Evolutionary conservation across 106 monocot genomes (phyloP), one percentile per base, ranked within the genome.

Genomic region (Dendrobium catenatum): DNA sequence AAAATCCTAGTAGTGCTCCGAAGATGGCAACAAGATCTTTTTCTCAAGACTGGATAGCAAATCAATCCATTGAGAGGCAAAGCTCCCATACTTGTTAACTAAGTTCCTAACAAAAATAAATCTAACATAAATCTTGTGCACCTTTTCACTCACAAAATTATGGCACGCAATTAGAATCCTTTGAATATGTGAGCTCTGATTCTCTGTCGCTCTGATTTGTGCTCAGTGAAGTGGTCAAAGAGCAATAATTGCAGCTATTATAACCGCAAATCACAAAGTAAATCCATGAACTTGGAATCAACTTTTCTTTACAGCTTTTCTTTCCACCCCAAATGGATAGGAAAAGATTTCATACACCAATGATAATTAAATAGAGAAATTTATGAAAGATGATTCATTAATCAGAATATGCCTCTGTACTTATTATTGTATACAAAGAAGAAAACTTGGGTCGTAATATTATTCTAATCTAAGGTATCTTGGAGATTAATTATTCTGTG

Each of bases 141-240:
- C 8, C 61, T 61, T 61, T 51, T 51, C 51, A 13, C 51, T 51
- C 51, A 51, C 51, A 51, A 11, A 61, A 22, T 61, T 22, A 61
- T 51, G 61, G n/a, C 22, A 5, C 61, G 51, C 51, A 11, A 61
- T 22, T n/a, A 61, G 61, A 61, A 61, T 61, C n/a, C 61, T 5
- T n/a, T 51, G 15, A 51, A 13, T 51, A 15, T 51, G 1, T 51
- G 15, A 51, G 51, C 51, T 51, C 15, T 13, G 51, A 51, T 15
- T 61, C 20, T 61, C 61, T 61, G 61, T 61, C 61, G 24, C n/a
- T 61, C 61, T 19, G n/a, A 61, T 22, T 61, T 61, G 22, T 5
- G 61, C 61, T n/a, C 6, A 61, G 61, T 61, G 61, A 61, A 24
- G 61, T 61, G 61, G 61, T 61, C 61, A 61, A 61, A 61, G 61